Evolutionary conservation across 73 alveolate species (phyloP), one percentile per base, ranked within the genome.

Genomic region (Paramecium sexaurelia): DNA sequence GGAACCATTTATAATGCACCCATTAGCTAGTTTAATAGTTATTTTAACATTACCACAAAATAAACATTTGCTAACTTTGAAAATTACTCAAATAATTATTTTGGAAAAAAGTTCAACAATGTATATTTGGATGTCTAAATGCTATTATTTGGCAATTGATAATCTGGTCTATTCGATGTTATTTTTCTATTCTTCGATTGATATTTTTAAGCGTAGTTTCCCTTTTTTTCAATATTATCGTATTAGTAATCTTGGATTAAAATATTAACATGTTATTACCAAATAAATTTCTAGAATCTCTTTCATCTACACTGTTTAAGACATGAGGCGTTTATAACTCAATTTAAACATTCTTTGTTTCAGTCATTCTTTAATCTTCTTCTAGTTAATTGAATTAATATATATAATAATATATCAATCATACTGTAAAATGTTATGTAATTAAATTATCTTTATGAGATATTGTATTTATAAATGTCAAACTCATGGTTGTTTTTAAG

Each of bases 31-130:
- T 26, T 29, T 47, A 7, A 5, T 3, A 19, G 26, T 22, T 0
- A 11, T 55, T 40, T 19, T 27, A 51, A 51, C 67, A 51, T n/a
- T 51, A 95, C 95, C 78, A 97, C 91, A 94, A 97, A 97, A 94
- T 97, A 97, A n/a, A 96, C 68, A 92, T 97, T 97, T 84, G 99
- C 98, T n/a, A 95, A 66, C 91, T 97, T 94, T 5, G 98, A 95
- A 82, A 97, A 96, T 92, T 97, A 94, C 69, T 96, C 98, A 41
- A 93, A 73, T 85, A 97, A 95, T 33, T 96, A 95, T 94, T 95
- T 96, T 10, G 99, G 99, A 20, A 95, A 55, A 40, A 92, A 94
- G 91, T 92, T 92, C 17, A 68, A 29, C 78, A 91, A 55, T 10
- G 93, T 95, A 67, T 95, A 95, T 84, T 96, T 96, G 35, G 97